Evolutionary conservation across 2,329 filamentous ascomycete genomes (phyloP).

Genomic region (Beauveria australis): DNA sequence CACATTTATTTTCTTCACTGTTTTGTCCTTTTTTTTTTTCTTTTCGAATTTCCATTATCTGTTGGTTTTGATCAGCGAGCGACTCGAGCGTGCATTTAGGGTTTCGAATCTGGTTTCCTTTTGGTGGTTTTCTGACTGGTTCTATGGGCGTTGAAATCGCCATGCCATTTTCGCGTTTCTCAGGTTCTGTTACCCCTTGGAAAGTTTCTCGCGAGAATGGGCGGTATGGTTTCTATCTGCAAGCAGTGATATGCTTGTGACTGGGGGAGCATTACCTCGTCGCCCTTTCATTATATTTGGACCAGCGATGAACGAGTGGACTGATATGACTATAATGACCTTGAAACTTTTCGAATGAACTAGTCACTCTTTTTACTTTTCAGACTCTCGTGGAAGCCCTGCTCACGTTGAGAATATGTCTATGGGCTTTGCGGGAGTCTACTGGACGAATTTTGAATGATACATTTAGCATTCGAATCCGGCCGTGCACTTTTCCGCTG

Average conservation of each 20-base stretch:
- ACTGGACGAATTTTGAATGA: neutral
- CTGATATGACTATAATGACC: constrained; percentile 10
- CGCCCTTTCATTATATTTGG: neutral
- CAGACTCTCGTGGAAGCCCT: neutral
- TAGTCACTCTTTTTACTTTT: neutral
- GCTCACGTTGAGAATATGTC: neutral
- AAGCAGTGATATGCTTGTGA: neutral
- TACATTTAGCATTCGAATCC: constrained; percentile 1
- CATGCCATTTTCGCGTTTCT: neutral
- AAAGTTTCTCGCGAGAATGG: neutral
- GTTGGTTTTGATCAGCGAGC: constrained; percentile 14
- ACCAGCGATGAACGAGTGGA: constrained; percentile 6
- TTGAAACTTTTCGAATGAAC: neutral
- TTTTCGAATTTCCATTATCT: neutral
- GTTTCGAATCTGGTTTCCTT: constrained; percentile 19
- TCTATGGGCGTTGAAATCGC: constrained; percentile 4
- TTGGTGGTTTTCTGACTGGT: constrained; percentile 14
- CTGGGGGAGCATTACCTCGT: neutral
- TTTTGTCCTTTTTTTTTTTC: constrained; percentile 16
- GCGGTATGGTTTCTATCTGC: neutral
- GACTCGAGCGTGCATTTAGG: constrained; percentile 12
- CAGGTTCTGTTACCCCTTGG: neutral
- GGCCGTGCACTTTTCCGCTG: neutral
- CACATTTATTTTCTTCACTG: constrained; percentile 24
- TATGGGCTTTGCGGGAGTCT: neutral